Conservation (phyloP, 2,329 filamentous ascomycete genomes). For the Zasmidium cellare region DNA sequence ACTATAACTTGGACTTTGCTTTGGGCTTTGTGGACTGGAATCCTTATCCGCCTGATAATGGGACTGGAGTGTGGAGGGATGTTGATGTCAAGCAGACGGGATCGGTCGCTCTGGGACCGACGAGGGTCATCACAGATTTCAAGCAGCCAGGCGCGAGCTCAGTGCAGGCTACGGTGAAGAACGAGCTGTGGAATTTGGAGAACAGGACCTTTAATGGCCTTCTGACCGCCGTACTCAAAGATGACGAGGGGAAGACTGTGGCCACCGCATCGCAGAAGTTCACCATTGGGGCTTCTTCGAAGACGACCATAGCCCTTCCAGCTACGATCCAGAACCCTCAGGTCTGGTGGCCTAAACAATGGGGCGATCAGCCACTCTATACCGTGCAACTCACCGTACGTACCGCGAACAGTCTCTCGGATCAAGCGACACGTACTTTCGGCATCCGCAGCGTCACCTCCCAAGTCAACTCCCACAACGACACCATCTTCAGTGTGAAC, state of each 20-base stretch:
- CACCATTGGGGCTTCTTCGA: neutral
- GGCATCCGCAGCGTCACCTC: constrained; percentile 10
- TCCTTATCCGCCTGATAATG: constrained; percentile 14
- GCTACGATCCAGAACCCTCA: constrained; percentile 4
- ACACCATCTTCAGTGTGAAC: constrained; percentile 11
- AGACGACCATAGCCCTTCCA: constrained; percentile 1
- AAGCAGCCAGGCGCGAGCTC: constrained; percentile 1
- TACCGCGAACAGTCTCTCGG: constrained; percentile 1
- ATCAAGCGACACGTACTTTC: constrained; percentile 1
- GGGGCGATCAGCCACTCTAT: constrained; percentile 12
- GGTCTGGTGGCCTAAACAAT: constrained; percentile 14
- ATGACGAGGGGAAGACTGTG: neutral
- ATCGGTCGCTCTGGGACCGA: neutral
- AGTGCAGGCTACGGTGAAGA: constrained; percentile 8
- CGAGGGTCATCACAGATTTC: constrained; percentile 5
- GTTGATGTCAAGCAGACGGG: constrained; percentile 8
- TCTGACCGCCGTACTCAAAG: constrained; percentile 1
- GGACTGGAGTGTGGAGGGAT: constrained; percentile 12
- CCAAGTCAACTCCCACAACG: constrained; percentile 11
- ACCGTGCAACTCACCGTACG: neutral
- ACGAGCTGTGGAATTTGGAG: constrained; percentile 8
- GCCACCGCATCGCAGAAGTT: constrained; percentile 1
- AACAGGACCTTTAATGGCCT: neutral
- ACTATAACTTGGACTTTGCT: constrained; percentile 11
- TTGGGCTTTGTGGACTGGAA: constrained; percentile 14